Conservation (phyloP, 208 protist genomes). For the Spongospora subterranea region DNA sequence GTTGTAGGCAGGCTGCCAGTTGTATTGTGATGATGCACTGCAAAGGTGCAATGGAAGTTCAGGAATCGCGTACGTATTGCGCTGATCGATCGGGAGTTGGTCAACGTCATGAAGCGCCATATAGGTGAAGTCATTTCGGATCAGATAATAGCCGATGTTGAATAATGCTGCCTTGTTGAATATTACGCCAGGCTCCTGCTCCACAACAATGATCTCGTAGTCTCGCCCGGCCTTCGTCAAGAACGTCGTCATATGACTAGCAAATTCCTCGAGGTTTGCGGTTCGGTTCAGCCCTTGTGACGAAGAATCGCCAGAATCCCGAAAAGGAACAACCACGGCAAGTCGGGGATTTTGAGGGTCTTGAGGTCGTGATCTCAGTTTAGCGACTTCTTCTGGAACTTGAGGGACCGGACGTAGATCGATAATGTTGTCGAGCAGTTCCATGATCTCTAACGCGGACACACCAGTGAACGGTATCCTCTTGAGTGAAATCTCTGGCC, state of each 20-base stretch:
- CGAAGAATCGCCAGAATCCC: not conserved
- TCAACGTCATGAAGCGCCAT: slow-evolving; percentile 45
- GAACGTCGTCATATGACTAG: not conserved
- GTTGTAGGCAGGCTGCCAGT: slow-evolving; percentile 32
- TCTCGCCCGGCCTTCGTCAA: not conserved
- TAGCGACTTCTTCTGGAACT: not conserved
- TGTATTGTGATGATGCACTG: slow-evolving; percentile 31
- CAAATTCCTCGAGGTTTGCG: slow-evolving; percentile 10
- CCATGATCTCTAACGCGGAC: not conserved
- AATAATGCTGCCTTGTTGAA: slow-evolving; percentile 47
- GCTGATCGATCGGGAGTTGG: slow-evolving; percentile 13
- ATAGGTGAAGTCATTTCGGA: not conserved
- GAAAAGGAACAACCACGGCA: slow-evolving; percentile 14
- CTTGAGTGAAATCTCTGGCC: not conserved
- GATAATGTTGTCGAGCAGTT: not conserved
- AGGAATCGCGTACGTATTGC: slow-evolving; percentile 3
- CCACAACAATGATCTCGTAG: slow-evolving; percentile 50
- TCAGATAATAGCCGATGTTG: slow-evolving; percentile 51
- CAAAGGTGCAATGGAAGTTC: not conserved
- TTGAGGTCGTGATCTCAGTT: not conserved
- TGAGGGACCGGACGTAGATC: not conserved
- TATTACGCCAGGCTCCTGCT: slow-evolving; percentile 38
- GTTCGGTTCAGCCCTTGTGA: not conserved
- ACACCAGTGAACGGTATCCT: not conserved
- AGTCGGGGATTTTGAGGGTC: slow-evolving; percentile 9